phyloP scores from a whole-genome alignment of 192 early-diverging fungal genomes.

The Coemansia sp. region DNA sequence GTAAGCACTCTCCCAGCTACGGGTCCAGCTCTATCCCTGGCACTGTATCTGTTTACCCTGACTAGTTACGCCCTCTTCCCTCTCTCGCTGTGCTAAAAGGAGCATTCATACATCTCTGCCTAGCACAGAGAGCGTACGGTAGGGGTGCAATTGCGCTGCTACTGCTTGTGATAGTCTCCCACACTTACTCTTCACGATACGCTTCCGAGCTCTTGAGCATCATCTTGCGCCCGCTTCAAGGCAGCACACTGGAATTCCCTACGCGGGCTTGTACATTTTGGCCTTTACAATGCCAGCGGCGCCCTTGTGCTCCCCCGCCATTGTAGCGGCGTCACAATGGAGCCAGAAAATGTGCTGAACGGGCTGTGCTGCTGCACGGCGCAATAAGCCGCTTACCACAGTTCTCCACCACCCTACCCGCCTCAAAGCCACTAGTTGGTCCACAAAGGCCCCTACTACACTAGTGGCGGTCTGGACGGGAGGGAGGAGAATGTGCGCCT shows the following conservation, averaged over 20 bases:
- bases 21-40: background rate
- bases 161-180: background rate
- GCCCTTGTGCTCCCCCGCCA: background rate
- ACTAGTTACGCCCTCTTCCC: background rate
- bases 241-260: background rate
- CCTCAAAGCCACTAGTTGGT: background rate
- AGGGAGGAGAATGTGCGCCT: background rate
- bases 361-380: background rate
- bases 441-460: background rate
- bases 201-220: background rate
- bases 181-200: background rate
- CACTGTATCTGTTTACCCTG: background rate
- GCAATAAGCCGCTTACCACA: background rate
- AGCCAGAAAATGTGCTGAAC: background rate
- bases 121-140: background rate
- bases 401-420: background rate
- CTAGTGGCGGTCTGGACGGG: background rate
- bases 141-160: slow-evolving; percentile 1
- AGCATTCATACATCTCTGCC: background rate
- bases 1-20: slow-evolving; percentile 2
- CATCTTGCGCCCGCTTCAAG: background rate
- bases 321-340: background rate
- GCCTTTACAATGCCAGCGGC: background rate
- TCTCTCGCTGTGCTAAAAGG: background rate
- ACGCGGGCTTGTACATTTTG: background rate